Conservation (phyloP, 176 grass and related monocot species). For the Elymus sibiricus region DNA sequence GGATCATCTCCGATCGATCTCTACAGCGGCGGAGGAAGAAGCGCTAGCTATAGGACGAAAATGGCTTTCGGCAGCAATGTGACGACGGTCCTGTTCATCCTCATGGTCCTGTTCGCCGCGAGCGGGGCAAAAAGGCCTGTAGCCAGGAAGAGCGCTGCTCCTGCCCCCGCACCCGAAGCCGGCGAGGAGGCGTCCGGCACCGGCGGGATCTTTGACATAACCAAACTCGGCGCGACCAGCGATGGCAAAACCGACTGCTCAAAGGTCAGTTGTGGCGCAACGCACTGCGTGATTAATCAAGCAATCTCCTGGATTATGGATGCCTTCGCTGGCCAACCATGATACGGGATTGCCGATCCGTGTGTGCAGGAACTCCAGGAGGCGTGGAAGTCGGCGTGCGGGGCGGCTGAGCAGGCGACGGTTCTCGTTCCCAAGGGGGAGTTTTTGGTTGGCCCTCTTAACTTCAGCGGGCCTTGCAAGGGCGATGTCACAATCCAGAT, state of each 20-base stretch:
- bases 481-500: conserved; percentile 30
- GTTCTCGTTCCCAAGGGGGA: conserved; percentile 35
- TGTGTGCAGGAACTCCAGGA: conserved; percentile 38
- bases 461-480: conserved; percentile 51
- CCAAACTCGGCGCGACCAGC: conserved; percentile 26
- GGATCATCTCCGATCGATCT: not conserved
- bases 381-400: conserved; percentile 42
- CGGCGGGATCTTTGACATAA: conserved; percentile 25
- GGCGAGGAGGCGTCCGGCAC: not conserved
- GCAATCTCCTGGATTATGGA: not conserved
- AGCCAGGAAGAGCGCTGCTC: not conserved
- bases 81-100: conserved; percentile 2
- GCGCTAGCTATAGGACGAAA: not conserved
- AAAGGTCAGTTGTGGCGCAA: conserved; percentile 3
- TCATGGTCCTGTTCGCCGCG: not conserved
- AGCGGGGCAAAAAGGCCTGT: not conserved
- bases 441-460: conserved; percentile 38
- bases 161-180: not conserved
- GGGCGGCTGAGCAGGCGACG: conserved; percentile 1
- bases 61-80: conserved; percentile 24
- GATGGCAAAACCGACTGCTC: conserved; percentile 54
- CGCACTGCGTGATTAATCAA: not conserved
- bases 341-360: not conserved
- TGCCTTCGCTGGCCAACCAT: not conserved
- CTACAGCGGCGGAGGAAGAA: not conserved